Percentiles rank a stretch among this genome's conserved stretches.
phyloP scores from a whole-genome alignment of 805 yeast genomes.

The Huiozyma sinensis region DNA sequence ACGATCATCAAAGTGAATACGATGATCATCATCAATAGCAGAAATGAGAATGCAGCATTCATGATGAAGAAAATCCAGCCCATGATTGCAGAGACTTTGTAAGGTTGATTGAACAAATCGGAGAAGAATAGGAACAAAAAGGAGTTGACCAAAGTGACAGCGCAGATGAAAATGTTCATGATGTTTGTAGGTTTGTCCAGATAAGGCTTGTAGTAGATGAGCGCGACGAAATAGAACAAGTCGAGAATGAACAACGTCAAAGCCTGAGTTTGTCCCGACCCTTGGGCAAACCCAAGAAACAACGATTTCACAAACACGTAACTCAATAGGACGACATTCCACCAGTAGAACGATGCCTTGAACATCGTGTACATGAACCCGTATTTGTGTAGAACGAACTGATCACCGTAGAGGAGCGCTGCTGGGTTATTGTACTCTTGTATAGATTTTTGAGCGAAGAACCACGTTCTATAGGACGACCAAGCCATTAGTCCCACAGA shows the following conservation, averaged over 20 bases:
- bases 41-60: constrained; percentile 79
- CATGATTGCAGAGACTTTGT: constrained; percentile 72
- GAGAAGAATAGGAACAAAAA: constrained; percentile 81
- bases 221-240: constrained; percentile 50
- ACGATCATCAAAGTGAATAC: constrained; percentile 53
- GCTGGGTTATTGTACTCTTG: constrained; percentile 67
- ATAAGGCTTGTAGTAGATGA: constrained; percentile 62
- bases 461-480: constrained; percentile 53
- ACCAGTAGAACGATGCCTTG: constrained; percentile 72
- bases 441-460: constrained; percentile 54
- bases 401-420: constrained; percentile 74
- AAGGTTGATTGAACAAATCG: constrained; percentile 70
- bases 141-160: constrained; percentile 69
- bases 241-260: constrained; percentile 68
- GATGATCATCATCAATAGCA: constrained; percentile 60
- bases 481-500: constrained; percentile 51
- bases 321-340: constrained; percentile 53
- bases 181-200: constrained; percentile 76
- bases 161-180: constrained; percentile 58
- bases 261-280: constrained; percentile 73
- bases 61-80: constrained; percentile 83
- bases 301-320: constrained; percentile 58
- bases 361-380: constrained; percentile 90
- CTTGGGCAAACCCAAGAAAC: constrained; percentile 71
- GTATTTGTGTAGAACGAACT: constrained; percentile 58